Evolutionary conservation across 1,284 basidiomycete species (phyloP), one percentile per base, ranked within the genome.

Genomic region (Bondarzewia mesenterica): DNA sequence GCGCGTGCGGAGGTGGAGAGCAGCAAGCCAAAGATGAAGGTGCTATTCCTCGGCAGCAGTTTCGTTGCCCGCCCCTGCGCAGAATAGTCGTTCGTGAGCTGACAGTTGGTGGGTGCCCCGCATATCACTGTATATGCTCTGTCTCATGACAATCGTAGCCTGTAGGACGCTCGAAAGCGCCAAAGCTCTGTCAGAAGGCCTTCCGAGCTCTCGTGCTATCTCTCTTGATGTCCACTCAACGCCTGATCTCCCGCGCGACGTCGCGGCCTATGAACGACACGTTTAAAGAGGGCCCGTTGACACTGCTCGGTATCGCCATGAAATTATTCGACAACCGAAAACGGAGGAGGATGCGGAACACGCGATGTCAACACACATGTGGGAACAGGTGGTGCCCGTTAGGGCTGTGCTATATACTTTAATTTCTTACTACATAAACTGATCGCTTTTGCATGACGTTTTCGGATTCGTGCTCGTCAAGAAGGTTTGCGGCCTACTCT

Each of bases 21-120:
- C 5, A 52, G 53, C 42, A 73, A 74, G 60, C 59, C 68, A 7
- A 63, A 66, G 51, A 77, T 77, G 64, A 96, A 90, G 73, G 74
- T 99, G 32, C 80, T 99, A 37, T 77, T 99, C 23, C 83, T 99
- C 47, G 96, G 95, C 46, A 92, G 89, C 52, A 96, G 95, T 49
- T 96, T 93, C 61, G 95, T 99, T 53, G 94, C 96, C 7, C 80
- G 85, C 16, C 95, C 95, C 36, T 89, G 88, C 52, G 95, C 93
- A 7, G 92, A 98, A 66, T 99, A 97, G 75, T 99, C 57, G 80
- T 87, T 45, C 83, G 92, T 72, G 67, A 78, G 50, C 74, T 99
- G 59, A 95, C 92, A 36, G 81, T 95, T 48, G 88, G 88, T 83
- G 50, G 7, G 64, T 59, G 7, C 15, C 4, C 32, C 40, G 3